Evolutionary conservation across 306 rosid genomes (phyloP), one percentile per base, ranked within the genome.

Genomic region (Rosa lucieae): DNA sequence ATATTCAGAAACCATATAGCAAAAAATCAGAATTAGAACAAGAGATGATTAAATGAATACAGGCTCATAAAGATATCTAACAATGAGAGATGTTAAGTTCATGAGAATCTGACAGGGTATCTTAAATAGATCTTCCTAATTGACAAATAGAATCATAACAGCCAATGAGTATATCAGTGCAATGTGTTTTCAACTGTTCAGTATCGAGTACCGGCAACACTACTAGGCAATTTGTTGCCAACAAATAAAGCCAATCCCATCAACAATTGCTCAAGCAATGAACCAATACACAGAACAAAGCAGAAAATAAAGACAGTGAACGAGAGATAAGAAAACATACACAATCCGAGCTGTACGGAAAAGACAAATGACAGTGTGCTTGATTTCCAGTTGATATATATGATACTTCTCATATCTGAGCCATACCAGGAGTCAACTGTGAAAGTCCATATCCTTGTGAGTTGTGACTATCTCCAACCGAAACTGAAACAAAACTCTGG

Each of bases 371-470:
- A 62, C 0, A 47, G 12, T 23, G 21, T 23, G 51, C 49, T 55
- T 55, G 5, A 20, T 53, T 53, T 18, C 6, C 11, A 35, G 51
- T 18, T 23, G 32, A 73, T 55, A 37, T 35, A 73, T 55, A 37
- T 35, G 49, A 73, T 73, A 8, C 71, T 67, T 67, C 52, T 39
- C 39, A 37, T 32, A 14, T 65, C 70, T 35, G 61, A 59, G 67
- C n/a, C 77, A 73, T 35, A 29, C 23, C 51, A 3, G 20, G 10
- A 71, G 59, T 48, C 59, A 46, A 56, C 49, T 55, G 23, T 23
- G 7, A 0, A 39, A 12, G 67, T 53, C 29, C 21, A 40, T 67
- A 18, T 40, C 61, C 39, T 37, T 3, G 39, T 5, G 26, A 39
- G 18, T 35, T 62, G 12, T 14, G 35, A 55, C 40, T 5, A 62